These are phyloP conservation scores for Flammula alnicola DNA, from an alignment of 1,284 basidiomycete species.

Conservation along the genomic window DNA sequence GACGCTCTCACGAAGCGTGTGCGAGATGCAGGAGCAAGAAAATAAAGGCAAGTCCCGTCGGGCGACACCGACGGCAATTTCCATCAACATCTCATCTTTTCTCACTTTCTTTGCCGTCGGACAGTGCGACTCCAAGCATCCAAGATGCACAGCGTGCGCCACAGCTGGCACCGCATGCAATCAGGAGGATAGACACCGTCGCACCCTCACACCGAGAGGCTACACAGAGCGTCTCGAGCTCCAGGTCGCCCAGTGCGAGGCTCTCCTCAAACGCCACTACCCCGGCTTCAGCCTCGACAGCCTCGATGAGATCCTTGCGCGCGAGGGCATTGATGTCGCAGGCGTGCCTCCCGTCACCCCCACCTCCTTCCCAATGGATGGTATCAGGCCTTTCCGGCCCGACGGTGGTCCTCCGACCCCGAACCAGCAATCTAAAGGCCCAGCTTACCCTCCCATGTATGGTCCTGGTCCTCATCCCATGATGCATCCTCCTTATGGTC, in stretches of 20 bases:
- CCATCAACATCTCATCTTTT: too few species aligned
- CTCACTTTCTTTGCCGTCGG: conserved; percentile 27
- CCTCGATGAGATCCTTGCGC: conserved; percentile 64
- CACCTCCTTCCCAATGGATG: conserved; percentile 44
- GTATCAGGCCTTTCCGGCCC: conserved; percentile 33
- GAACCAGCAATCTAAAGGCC: conserved; percentile 39
- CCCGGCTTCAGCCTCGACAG: conserved; percentile 67
- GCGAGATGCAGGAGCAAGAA: conserved; percentile 89
- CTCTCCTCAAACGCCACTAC: conserved; percentile 72
- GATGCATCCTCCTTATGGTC: conserved; percentile 34
- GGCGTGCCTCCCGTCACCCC: conserved; percentile 31
- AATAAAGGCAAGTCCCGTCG: conserved; percentile 90
- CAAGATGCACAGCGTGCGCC: conserved; percentile 79
- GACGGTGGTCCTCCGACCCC: conserved; percentile 36
- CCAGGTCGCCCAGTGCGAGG: conserved; percentile 73
- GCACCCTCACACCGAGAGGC: conserved; percentile 80
- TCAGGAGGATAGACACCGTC: conserved; percentile 82
- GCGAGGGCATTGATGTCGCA: conserved; percentile 67
- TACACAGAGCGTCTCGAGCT: conserved; percentile 80
- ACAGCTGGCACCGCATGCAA: conserved; percentile 78
- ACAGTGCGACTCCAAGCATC: conserved; percentile 89
- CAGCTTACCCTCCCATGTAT: conserved; percentile 42
- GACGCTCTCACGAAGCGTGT: conserved; percentile 86
- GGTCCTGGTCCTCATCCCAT: conserved; percentile 42
- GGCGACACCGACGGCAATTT: conserved; percentile 83